These are phyloP conservation scores for Daldinia sp. DNA, from an alignment of 2,329 filamentous ascomycete species.

Conservation along the genomic window DNA sequence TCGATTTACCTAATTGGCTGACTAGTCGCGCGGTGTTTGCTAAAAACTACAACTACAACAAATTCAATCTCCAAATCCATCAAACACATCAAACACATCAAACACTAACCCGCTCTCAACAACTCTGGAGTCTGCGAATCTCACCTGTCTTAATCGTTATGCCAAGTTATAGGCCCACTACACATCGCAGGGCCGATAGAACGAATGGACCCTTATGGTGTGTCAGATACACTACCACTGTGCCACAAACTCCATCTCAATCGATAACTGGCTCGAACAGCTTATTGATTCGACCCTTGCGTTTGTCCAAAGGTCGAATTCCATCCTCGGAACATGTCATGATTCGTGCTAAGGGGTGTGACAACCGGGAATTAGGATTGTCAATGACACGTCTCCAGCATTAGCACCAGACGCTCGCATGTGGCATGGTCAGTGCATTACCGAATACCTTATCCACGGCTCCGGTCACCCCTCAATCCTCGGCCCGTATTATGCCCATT, in stretches of 20 bases:
- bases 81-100: background rate
- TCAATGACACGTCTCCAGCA: slow-evolving; percentile 19
- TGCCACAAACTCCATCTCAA: background rate
- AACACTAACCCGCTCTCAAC: background rate
- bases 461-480: slow-evolving; percentile 16
- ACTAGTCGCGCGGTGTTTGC: slow-evolving; percentile 20
- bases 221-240: no score
- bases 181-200: background rate
- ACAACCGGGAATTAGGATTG: slow-evolving; percentile 18
- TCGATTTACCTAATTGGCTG: slow-evolving; percentile 20
- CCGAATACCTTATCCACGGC: slow-evolving; percentile 14
- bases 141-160: no score
- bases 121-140: no score
- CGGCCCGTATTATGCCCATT: slow-evolving; percentile 33
- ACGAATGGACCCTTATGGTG: background rate
- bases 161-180: background rate
- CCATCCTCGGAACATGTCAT: slow-evolving; percentile 11
- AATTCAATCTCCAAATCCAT: background rate
- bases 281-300: background rate
- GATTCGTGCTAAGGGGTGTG: slow-evolving; percentile 13
- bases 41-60: background rate
- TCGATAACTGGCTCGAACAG: background rate
- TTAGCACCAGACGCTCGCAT: slow-evolving; percentile 28
- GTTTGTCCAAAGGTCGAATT: slow-evolving; percentile 6
- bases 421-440: slow-evolving; percentile 26